These are phyloP conservation scores for Mycena polygramma DNA, from an alignment of 768 basidiomycete species.

Conservation along the genomic window DNA sequence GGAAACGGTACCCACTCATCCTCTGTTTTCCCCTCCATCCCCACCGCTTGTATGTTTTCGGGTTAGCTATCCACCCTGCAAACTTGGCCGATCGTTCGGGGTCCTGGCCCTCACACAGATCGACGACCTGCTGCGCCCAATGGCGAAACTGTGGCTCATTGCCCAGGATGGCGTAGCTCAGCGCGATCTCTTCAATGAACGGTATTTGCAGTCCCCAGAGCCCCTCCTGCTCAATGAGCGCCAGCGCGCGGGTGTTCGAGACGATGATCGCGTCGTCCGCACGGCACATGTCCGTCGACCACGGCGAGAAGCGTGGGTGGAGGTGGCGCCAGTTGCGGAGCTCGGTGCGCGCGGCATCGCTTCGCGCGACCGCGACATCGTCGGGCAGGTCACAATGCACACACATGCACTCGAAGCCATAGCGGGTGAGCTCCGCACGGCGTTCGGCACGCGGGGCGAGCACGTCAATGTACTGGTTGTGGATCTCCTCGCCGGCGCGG, in stretches of 20 bases:
- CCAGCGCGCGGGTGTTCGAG: constrained; percentile 54
- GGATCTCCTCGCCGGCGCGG: constrained; percentile 56
- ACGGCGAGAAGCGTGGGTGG: constrained; percentile 55
- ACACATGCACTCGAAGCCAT: constrained; percentile 59
- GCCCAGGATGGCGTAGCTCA: constrained; percentile 57
- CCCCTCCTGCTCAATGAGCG: constrained; percentile 56
- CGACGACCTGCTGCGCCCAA: constrained; percentile 52
- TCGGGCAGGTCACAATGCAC: constrained; percentile 49
- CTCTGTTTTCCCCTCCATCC: constrained; percentile 57
- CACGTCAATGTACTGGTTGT: constrained; percentile 60
- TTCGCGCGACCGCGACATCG: constrained; percentile 38
- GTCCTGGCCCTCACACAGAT: constrained; percentile 44
- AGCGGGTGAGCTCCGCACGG: constrained; percentile 49
- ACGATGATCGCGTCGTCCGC: constrained; percentile 55
- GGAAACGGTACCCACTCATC: constrained; percentile 44
- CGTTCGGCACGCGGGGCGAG: constrained; percentile 52
- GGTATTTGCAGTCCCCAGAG: constrained; percentile 55
- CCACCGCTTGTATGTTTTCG: constrained; percentile 52
- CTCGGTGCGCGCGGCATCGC: constrained; percentile 49
- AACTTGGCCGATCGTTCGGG: constrained; percentile 45
- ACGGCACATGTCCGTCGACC: constrained; percentile 57
- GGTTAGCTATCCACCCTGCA: constrained; percentile 48
- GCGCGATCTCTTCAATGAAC: constrained; percentile 58
- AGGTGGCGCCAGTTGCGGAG: constrained; percentile 53
- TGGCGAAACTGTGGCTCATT: constrained; percentile 49